These are phyloP conservation scores for Calonectria multiphialidica DNA, from an alignment of 2,329 filamentous ascomycete species.

Conservation along the genomic window DNA sequence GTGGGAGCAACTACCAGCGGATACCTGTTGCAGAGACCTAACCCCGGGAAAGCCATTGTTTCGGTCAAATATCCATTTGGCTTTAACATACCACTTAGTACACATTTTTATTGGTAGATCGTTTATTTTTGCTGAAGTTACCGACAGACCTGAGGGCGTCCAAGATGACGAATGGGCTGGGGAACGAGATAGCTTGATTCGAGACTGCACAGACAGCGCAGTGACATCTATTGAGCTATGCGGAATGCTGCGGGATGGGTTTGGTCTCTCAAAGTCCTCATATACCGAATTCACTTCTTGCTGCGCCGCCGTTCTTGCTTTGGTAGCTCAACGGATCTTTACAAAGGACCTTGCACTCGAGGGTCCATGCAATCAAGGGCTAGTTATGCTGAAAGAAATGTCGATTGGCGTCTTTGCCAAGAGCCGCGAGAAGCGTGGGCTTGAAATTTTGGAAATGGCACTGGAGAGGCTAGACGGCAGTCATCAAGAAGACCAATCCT, in stretches of 20 bases:
- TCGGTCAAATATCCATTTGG: conserved; percentile 36
- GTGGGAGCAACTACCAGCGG: conserved; percentile 32
- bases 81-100: conserved; percentile 32
- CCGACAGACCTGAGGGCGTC: not conserved
- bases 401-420: conserved; percentile 26
- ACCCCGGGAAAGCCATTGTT: conserved; percentile 35
- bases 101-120: conserved; percentile 36
- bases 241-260: conserved; percentile 21
- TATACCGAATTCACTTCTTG: conserved; percentile 38
- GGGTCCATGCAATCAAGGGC: conserved; percentile 24
- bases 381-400: conserved; percentile 28
- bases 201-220: conserved; percentile 29
- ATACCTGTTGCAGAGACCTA: conserved; percentile 34
- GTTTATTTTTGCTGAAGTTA: conserved; percentile 28
- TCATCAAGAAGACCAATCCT: not conserved
- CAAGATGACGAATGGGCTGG: conserved; percentile 14
- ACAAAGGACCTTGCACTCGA: not conserved
- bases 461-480: conserved; percentile 20
- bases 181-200: conserved; percentile 19
- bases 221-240: conserved; percentile 31
- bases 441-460: conserved; percentile 24
- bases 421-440: conserved; percentile 24
- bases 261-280: conserved; percentile 34
- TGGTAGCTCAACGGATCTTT: conserved; percentile 28
- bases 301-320: conserved; percentile 31